Evolutionary conservation across 2,329 filamentous ascomycete species (phyloP).

Genomic region (Clarireedia homoeocarpa): DNA sequence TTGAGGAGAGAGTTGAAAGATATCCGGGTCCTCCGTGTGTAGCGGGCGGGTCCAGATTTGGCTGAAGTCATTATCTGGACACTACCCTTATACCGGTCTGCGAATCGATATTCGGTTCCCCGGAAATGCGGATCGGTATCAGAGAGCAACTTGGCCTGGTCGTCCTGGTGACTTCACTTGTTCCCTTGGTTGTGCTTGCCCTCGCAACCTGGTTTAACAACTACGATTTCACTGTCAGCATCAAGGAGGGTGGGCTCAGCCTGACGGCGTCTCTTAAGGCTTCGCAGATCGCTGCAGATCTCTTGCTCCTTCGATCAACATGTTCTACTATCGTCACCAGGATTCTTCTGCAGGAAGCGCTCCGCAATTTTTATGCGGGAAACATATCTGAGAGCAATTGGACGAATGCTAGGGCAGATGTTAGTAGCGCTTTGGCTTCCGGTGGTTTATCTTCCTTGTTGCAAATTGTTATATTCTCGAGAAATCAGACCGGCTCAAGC

Average conservation of each 20-base stretch:
- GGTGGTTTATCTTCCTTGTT: conserved; percentile 48
- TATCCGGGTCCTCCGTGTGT: not conserved
- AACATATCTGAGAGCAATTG: conserved; percentile 55
- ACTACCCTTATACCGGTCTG: not conserved
- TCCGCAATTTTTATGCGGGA: conserved; percentile 44
- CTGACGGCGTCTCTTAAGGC: conserved; percentile 83
- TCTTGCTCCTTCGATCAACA: conserved; percentile 70
- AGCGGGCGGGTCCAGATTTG: not conserved
- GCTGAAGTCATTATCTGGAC: not conserved
- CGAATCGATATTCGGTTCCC: not conserved
- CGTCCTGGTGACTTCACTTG: conserved; percentile 66
- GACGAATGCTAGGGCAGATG: conserved; percentile 51
- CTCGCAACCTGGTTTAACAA: conserved; percentile 64
- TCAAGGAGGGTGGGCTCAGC: conserved; percentile 55
- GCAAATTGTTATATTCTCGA: conserved; percentile 67
- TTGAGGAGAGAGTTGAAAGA: not conserved
- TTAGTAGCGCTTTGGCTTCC: conserved; percentile 58
- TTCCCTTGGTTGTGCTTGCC: conserved; percentile 69
- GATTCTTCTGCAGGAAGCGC: conserved; percentile 47
- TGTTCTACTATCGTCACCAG: conserved; percentile 64
- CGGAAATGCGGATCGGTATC: conserved; percentile 73
- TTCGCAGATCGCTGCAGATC: conserved; percentile 68
- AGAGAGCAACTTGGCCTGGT: conserved; percentile 78
- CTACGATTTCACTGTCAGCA: conserved; percentile 49
- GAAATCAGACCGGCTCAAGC: conserved; percentile 50